Conservation (phyloP, 2,329 filamentous ascomycete species). For the Fusarium aywerte region DNA sequence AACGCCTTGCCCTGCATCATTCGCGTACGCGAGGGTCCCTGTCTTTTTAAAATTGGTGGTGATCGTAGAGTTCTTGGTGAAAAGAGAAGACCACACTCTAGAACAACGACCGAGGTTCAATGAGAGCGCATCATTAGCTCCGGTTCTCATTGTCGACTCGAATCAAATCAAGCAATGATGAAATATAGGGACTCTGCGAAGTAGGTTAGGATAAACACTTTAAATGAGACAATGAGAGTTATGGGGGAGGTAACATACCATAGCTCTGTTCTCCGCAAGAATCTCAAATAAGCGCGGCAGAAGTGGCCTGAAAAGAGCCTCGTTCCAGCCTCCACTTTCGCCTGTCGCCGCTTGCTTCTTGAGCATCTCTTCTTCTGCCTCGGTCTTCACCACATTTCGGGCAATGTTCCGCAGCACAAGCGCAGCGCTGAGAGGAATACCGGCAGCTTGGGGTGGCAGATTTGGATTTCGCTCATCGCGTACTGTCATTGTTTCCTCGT, state of each 20-base stretch:
- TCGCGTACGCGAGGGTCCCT: conserved; percentile 19
- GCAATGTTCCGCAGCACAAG: conserved; percentile 84
- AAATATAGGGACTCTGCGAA: conserved; percentile 54
- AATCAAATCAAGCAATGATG: conserved; percentile 55
- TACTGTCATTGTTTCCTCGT: conserved; percentile 66
- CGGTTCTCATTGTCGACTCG: conserved; percentile 46
- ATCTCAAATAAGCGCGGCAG: conserved; percentile 74
- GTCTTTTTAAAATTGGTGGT: conserved; percentile 14
- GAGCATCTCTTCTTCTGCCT: conserved; percentile 64
- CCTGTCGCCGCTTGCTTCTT: conserved; percentile 59
- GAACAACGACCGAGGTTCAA: background rate
- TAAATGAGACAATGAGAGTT: background rate
- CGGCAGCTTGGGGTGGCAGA: conserved; percentile 71
- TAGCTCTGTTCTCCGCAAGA: conserved; percentile 72
- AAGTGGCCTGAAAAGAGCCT: conserved; percentile 73
- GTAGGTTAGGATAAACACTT: conserved; percentile 26
- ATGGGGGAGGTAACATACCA: conserved; percentile 57
- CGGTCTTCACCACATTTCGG: conserved; percentile 71
- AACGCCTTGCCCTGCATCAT: conserved; percentile 24
- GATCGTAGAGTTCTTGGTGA: background rate
- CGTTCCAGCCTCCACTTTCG: conserved; percentile 70
- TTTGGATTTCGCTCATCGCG: conserved; percentile 69
- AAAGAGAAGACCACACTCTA: background rate
- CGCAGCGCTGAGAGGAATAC: conserved; percentile 81
- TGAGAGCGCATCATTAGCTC: conserved; percentile 30